Percentiles rank a stretch among this genome's conserved stretches.
These are phyloP conservation scores for Sequoia sempervirens DNA, from an alignment of 75 land plant genomes.

Conservation along the genomic window DNA sequence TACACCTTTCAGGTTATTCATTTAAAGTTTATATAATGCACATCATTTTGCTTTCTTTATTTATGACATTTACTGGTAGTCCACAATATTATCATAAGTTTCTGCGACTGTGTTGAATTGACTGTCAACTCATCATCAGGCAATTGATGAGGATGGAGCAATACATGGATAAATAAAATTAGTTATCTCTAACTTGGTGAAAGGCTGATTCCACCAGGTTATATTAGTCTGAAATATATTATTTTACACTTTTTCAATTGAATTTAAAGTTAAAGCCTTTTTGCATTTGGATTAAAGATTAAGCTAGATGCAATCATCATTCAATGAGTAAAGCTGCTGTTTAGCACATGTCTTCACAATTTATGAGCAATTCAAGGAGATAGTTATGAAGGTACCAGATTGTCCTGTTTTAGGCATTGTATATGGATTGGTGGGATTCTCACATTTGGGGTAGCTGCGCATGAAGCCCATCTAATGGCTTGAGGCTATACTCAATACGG, in stretches of 20 bases:
- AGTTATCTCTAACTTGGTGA: background rate
- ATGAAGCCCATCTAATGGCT: background rate
- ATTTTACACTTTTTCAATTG: background rate
- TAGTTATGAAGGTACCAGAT: background rate
- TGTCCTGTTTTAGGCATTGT: background rate
- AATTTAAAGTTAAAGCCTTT: background rate
- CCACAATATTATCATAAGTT: background rate
- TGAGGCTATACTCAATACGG: background rate
- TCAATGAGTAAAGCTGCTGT: background rate
- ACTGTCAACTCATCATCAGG: background rate
- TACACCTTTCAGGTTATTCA: background rate
- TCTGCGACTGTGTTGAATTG: background rate
- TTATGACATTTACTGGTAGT: background rate
- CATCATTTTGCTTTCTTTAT: background rate
- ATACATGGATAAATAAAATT: no score
- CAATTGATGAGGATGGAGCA: background rate
- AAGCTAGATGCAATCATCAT: conserved; percentile 2
- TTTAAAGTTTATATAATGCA: background rate
- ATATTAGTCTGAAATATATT: background rate
- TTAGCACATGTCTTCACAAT: background rate
- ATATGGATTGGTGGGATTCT: background rate
- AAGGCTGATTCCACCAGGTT: background rate
- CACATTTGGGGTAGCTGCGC: background rate
- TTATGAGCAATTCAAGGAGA: background rate
- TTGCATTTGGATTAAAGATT: background rate